phyloP scores from a whole-genome alignment of 139 green algal species.

The Chlamydomonas sphaeroides region DNA sequence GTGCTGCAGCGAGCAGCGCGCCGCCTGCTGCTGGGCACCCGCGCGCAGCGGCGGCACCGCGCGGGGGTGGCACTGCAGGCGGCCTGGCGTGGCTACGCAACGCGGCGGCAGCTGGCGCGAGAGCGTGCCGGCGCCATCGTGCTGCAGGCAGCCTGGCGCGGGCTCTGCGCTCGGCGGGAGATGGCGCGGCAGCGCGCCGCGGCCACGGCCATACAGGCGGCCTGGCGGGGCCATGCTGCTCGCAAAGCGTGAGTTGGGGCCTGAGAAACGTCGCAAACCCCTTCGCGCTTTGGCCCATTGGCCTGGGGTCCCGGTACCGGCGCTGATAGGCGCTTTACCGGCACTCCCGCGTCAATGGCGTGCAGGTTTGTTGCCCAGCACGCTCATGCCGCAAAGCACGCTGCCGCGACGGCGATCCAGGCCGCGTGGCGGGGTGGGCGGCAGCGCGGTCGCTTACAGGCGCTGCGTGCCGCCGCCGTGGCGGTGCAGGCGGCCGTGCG shows the following conservation, averaged over 20 bases:
- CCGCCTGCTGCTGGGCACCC: too few species aligned
- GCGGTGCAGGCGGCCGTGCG: conserved; percentile 1
- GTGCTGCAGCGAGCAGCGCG: conserved; percentile 34
- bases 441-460: neutral
- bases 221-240: neutral
- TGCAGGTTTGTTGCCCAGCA: too few species aligned
- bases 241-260: too few species aligned
- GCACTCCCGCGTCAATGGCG: too few species aligned
- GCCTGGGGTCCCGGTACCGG: too few species aligned
- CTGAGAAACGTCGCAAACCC: too few species aligned
- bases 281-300: too few species aligned
- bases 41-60: too few species aligned
- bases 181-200: conserved; percentile 16
- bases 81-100: conserved; percentile 43
- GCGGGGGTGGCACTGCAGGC: conserved; percentile 53
- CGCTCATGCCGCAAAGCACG: conserved; percentile 7
- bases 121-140: conserved; percentile 20
- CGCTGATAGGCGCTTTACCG: too few species aligned
- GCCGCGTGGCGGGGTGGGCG: conserved; percentile 2
- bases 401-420: conserved; percentile 36
- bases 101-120: conserved; percentile 28
- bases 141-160: conserved; percentile 53
- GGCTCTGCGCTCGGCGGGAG: neutral
- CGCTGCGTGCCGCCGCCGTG: neutral
- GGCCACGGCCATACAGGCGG: conserved; percentile 35